Percentiles rank a stretch among this genome's conserved stretches.
phyloP scores from a whole-genome alignment of 148 eudicot species.

The Dianthus caryophyllus region DNA sequence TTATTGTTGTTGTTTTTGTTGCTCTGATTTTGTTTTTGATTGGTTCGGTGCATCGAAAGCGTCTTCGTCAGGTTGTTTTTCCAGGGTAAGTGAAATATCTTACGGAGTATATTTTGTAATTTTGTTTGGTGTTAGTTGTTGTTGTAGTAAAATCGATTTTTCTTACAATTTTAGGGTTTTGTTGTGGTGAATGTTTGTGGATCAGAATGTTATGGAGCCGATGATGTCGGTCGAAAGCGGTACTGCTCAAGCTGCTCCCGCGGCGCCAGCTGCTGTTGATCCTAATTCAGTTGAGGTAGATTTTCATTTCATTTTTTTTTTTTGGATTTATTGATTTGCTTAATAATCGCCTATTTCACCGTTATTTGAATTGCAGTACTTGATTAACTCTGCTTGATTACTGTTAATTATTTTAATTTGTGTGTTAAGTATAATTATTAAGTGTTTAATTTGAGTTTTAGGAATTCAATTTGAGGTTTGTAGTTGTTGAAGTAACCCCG shows the following conservation, averaged over 20 bases:
- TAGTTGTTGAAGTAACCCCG: background rate
- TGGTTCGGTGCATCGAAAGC: no score
- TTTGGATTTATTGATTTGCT: background rate
- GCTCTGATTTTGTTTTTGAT: no score
- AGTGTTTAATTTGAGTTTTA: background rate
- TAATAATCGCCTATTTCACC: background rate
- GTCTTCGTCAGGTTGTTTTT: no score
- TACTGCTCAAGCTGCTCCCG: slow-evolving; percentile 25
- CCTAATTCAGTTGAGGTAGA: slow-evolving; percentile 44
- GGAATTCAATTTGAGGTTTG: background rate
- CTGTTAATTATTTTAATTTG: background rate
- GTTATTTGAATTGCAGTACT: background rate
- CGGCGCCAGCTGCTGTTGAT: slow-evolving; percentile 31
- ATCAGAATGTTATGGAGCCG: slow-evolving; percentile 37
- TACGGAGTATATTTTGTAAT: no score
- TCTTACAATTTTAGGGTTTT: slow-evolving; percentile 6
- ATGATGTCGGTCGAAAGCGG: slow-evolving; percentile 47
- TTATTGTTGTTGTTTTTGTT: no score
- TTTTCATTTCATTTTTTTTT: background rate
- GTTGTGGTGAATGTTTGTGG: slow-evolving; percentile 8
- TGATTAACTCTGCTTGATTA: background rate
- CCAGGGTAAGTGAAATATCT: no score
- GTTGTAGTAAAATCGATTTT: background rate
- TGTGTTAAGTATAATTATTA: background rate
- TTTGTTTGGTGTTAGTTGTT: no score